Base-by-base conservation (phyloP, 257 asterid species). In the Solanum bulbocastanum region DNA sequence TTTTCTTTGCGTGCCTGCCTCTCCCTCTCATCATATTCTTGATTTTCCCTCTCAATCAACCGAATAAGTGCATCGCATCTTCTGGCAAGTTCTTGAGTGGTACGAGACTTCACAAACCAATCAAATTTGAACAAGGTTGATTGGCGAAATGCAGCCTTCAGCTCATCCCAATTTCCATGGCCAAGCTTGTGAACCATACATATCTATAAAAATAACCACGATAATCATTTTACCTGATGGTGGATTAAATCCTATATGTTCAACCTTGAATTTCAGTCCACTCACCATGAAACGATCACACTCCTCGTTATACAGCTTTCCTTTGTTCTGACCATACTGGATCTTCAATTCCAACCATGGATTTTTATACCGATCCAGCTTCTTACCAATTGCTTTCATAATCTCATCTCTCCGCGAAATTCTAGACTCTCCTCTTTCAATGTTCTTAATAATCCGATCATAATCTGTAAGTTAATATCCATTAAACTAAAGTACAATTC, bases 141-240 rank as follows among this genome's bases (percentile, higher is more conserved):
- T 20, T 97, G 94, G 73, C 99, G 98, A 86, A 97, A 97, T 85
- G 98, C 99, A 35, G 99, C 95, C 93, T 97, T 97, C 88, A 97
- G 92, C 91, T 95, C 99, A 33, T 97, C 99, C 99, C 99, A 97
- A 88, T 97, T 97, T 40, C 99, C 99, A 88, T 97, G 96, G 36
- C 98, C 99, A 87, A 97, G 99, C 92, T 96, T 97, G 94, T 96
- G 99, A 90, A 96, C 96, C 99, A 94, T 95, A 95, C 99, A 97
- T 73, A 97, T 94, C 99, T 97, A 91, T 35, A 11, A 23, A 86
- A 87, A 37, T 86, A 65, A 73, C 33, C 56, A 42, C n/a, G 5
- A 52, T 32, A 49, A 82, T 52, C 86, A 82, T 30, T 37, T 32
- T 49, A 78, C 86, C 44, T 32, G 86, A 18, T 49, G 35, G 30